phyloP scores from a whole-genome alignment of 2,329 filamentous ascomycete genomes.

The Neopestalotiopsis clavispora region DNA sequence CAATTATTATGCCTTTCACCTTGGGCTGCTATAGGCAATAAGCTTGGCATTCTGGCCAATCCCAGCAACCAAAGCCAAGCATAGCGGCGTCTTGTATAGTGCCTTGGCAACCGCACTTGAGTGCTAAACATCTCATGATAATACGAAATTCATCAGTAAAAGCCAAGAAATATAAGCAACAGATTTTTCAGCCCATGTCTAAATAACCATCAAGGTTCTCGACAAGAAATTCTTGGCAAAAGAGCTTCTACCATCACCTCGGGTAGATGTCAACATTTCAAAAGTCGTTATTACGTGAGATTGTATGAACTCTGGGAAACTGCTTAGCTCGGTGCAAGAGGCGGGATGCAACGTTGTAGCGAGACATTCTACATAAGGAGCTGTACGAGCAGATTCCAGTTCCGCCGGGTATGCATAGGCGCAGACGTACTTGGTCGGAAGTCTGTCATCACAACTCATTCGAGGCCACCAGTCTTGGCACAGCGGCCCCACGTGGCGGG shows the following conservation, averaged over 20 bases:
- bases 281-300: too few relatives aligned
- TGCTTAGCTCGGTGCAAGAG: too few relatives aligned
- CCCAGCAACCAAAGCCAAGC: not conserved
- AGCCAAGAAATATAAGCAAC: not conserved
- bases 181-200: not conserved
- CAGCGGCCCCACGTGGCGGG: not conserved
- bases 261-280: too few relatives aligned
- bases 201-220: conserved; percentile 5
- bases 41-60: not conserved
- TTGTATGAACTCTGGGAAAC: too few relatives aligned
- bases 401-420: too few relatives aligned
- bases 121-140: not conserved
- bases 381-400: too few relatives aligned
- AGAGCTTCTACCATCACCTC: not conserved
- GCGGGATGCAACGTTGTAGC: too few relatives aligned
- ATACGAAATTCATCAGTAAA: not conserved
- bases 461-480: not conserved
- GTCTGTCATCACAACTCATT: not conserved
- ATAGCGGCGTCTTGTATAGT: conserved; percentile 6
- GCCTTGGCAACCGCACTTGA: conserved; percentile 8
- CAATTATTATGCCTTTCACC: not conserved
- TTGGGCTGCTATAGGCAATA: not conserved
- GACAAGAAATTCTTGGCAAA: not conserved
- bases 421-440: too few relatives aligned
- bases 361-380: too few relatives aligned